These are phyloP conservation scores for Leucocoprinus birnbaumii DNA, from an alignment of 768 basidiomycete genomes.

Conservation along the genomic window DNA sequence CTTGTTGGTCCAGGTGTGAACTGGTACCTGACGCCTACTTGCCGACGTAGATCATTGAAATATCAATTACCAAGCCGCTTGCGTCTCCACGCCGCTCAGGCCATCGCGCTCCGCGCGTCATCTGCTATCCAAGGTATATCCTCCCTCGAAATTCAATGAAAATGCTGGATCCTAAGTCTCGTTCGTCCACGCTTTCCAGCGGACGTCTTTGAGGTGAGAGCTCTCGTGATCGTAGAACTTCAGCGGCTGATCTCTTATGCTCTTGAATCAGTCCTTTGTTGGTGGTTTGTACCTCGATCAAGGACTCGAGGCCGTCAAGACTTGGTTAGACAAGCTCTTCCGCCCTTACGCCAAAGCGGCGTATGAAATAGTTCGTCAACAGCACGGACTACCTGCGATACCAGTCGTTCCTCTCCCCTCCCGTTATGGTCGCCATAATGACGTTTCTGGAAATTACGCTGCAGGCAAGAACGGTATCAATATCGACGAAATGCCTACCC, in stretches of 20 bases:
- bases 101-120: conserved; percentile 67
- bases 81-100: conserved; percentile 68
- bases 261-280: conserved; percentile 60
- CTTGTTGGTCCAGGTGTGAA: conserved; percentile 6
- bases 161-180: not conserved
- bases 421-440: conserved; percentile 5
- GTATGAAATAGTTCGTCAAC: conserved; percentile 58
- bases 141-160: conserved; percentile 6
- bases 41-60: conserved; percentile 46
- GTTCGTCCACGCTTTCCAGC: conserved; percentile 36
- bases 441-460: not conserved
- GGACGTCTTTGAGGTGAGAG: conserved; percentile 72
- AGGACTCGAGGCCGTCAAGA: conserved; percentile 51
- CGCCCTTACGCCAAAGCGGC: conserved; percentile 59
- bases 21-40: conserved; percentile 9
- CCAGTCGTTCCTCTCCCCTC: conserved; percentile 13
- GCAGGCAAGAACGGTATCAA: not conserved
- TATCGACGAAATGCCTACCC: conserved; percentile 14
- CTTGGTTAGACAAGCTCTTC: conserved; percentile 64
- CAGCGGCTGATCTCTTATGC: not conserved
- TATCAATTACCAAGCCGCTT: conserved; percentile 65
- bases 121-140: conserved; percentile 65
- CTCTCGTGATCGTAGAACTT: not conserved
- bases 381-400: conserved; percentile 61
- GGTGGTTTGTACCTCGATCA: conserved; percentile 77